Percentiles rank a stretch among this genome's conserved stretches.
Conservation (phyloP, 2,329 filamentous ascomycete genomes). For the Nemania bipapillata region DNA sequence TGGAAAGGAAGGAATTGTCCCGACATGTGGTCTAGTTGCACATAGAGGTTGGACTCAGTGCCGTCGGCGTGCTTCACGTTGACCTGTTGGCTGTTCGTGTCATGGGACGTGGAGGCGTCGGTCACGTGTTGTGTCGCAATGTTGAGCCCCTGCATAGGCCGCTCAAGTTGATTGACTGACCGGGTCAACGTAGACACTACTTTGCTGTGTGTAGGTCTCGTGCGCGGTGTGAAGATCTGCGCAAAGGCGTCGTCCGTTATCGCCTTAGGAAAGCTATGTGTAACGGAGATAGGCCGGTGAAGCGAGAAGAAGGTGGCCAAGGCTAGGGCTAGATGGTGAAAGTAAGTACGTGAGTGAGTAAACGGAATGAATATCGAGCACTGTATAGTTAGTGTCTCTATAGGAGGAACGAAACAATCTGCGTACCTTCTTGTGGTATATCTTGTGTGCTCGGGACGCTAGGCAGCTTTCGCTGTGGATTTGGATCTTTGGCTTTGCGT, state of each 20-base stretch:
- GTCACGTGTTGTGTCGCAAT: constrained; percentile 55
- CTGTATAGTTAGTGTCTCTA: not conserved
- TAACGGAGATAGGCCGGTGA: constrained; percentile 91
- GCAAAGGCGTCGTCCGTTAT: constrained; percentile 81
- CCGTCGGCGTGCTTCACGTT: constrained; percentile 68
- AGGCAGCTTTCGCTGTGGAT: constrained; percentile 69
- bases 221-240: constrained; percentile 77
- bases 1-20: constrained; percentile 82
- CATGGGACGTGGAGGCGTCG: constrained; percentile 46
- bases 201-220: constrained; percentile 64
- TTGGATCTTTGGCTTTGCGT: constrained; percentile 67
- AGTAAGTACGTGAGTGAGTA: constrained; percentile 40
- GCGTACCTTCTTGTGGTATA: constrained; percentile 72
- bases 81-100: constrained; percentile 60
- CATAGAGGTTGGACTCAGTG: constrained; percentile 67
- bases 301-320: constrained; percentile 95
- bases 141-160: constrained; percentile 65
- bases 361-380: not conserved
- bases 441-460: constrained; percentile 80
- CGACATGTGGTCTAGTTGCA: constrained; percentile 75
- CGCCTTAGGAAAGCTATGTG: constrained; percentile 78
- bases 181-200: constrained; percentile 74
- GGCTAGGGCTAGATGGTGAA: constrained; percentile 73
- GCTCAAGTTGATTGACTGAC: constrained; percentile 69
- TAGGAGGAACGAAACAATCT: too few relatives aligned